These are phyloP conservation scores for Neoboletus magnificus DNA, from an alignment of 768 basidiomycete species.

Conservation along the genomic window DNA sequence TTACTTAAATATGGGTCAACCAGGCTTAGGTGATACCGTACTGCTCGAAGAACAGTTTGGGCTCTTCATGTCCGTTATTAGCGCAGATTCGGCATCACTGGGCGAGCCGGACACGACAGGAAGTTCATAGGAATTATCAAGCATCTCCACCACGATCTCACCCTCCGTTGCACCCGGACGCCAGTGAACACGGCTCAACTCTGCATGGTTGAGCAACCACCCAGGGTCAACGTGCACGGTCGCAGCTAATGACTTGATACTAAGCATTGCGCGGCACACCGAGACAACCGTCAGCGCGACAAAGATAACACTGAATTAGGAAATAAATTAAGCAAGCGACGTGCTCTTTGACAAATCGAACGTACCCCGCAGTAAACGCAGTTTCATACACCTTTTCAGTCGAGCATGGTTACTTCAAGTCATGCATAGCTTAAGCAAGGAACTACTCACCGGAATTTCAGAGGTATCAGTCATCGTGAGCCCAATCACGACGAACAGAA, in stretches of 20 bases:
- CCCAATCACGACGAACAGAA: slow-evolving; percentile 13
- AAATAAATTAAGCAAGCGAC: not conserved
- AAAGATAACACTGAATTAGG: not conserved
- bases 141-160: slow-evolving; percentile 30
- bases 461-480: slow-evolving; percentile 2
- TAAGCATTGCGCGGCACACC: slow-evolving; percentile 39
- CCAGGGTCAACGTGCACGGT: slow-evolving; percentile 41
- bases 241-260: slow-evolving; percentile 41
- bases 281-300: slow-evolving; percentile 21
- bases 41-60: not conserved
- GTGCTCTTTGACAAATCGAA: not conserved
- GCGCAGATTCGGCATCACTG: not conserved
- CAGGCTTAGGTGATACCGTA: not conserved
- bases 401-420: not conserved
- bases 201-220: slow-evolving; percentile 44
- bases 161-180: slow-evolving; percentile 34
- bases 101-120: not conserved
- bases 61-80: not conserved
- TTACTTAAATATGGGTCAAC: not conserved
- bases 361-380: slow-evolving; percentile 10
- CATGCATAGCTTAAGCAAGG: not conserved
- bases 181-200: slow-evolving; percentile 44
- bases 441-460: slow-evolving; percentile 9
- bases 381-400: slow-evolving; percentile 9
- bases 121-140: not conserved